Conservation (phyloP, 805 yeast species). For the Schizosaccharomyces cryophilus region DNA sequence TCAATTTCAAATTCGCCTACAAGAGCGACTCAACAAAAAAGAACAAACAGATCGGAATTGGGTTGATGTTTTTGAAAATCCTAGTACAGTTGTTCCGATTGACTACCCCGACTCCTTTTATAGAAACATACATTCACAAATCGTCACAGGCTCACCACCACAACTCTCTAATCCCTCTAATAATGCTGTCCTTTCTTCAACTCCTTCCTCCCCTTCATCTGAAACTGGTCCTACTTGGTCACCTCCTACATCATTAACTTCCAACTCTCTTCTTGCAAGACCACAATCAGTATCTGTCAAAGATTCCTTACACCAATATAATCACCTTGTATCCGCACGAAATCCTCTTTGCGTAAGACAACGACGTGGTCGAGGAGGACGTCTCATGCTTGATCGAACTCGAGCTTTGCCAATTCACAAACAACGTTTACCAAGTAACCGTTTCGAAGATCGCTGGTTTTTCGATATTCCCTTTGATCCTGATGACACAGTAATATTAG, state of each 20-base stretch:
- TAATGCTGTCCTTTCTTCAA: neutral
- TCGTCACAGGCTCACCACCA: neutral
- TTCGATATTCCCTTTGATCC: neutral
- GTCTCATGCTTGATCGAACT: constrained; percentile 44
- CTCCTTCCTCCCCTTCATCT: neutral
- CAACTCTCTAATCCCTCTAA: neutral
- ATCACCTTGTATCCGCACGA: neutral
- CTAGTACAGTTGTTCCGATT: neutral
- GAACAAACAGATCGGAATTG: constrained; percentile 58
- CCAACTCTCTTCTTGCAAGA: neutral
- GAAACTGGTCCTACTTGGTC: neutral
- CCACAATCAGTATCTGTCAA: neutral
- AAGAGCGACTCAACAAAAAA: constrained; percentile 43
- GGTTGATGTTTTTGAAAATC: constrained; percentile 21
- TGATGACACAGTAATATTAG: neutral
- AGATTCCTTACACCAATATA: neutral
- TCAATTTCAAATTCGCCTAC: constrained; percentile 12
- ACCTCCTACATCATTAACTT: neutral
- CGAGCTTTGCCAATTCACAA: neutral
- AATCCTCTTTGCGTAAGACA: constrained; percentile 25
- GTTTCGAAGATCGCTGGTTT: neutral
- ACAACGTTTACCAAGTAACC: neutral
- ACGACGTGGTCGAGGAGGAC: constrained; percentile 48
- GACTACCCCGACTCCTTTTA: neutral
- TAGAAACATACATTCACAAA: neutral